phyloP scores from a whole-genome alignment of 331 rosid species.

The Cydonia oblonga region DNA sequence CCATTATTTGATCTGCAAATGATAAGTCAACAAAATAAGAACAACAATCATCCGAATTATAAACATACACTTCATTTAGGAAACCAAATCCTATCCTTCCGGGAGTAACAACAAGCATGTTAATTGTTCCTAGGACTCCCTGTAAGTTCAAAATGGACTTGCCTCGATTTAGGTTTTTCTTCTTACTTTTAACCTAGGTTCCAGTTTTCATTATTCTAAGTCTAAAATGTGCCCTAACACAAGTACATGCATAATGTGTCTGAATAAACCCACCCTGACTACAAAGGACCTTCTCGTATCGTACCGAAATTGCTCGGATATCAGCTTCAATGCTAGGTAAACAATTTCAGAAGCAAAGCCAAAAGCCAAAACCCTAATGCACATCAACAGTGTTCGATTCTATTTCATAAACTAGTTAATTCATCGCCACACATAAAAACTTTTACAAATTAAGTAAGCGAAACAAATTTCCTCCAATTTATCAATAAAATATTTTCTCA shows the following conservation, averaged over 20 bases:
- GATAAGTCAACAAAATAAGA: not conserved
- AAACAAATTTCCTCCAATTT: not conserved
- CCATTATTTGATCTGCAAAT: conserved; percentile 35
- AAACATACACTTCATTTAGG: not conserved
- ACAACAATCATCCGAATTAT: not conserved
- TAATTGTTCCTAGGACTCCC: not conserved
- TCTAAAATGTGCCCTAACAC: not conserved
- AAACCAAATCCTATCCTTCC: not conserved
- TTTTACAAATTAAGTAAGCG: not conserved
- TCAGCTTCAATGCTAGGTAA: not conserved
- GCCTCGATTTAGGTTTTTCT: not conserved
- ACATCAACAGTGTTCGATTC: not conserved
- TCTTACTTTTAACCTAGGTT: not conserved
- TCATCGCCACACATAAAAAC: not conserved
- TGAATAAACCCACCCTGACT: not conserved
- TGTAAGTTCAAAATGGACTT: not conserved
- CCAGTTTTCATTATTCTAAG: not conserved
- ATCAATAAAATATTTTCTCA: not conserved
- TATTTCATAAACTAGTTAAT: not conserved
- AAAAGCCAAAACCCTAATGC: not conserved
- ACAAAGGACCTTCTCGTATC: not conserved
- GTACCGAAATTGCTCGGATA: not conserved
- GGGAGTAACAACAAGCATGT: not conserved
- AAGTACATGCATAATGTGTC: not conserved
- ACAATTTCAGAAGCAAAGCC: not conserved